Evolutionary conservation across 208 protist genomes (phyloP).

Genomic region (Borovskyia barvae): DNA sequence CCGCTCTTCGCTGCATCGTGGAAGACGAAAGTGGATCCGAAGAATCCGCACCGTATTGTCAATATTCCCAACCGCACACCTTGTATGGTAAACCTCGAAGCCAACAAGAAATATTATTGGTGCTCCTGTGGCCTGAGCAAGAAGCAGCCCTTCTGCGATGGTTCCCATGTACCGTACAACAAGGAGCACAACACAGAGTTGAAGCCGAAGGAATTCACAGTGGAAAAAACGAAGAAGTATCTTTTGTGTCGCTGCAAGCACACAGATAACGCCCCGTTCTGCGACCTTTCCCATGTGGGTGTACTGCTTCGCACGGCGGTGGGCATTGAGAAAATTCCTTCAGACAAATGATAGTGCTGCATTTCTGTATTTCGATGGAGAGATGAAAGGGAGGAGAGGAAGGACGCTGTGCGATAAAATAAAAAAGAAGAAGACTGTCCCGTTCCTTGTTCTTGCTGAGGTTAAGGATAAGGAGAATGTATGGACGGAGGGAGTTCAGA

Average conservation of each 20-base stretch:
- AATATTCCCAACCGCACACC: slow-evolving; percentile 48
- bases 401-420: too few species aligned
- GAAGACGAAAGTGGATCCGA: slow-evolving; percentile 75
- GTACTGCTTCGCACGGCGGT: slow-evolving; percentile 61
- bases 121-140: slow-evolving; percentile 75
- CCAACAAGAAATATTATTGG: slow-evolving; percentile 81
- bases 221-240: slow-evolving; percentile 47
- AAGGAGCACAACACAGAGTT: slow-evolving; percentile 62
- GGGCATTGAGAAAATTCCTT: slow-evolving; percentile 44
- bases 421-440: too few species aligned
- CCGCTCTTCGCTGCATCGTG: slow-evolving; percentile 46
- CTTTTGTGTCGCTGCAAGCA: slow-evolving; percentile 80
- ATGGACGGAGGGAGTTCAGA: too few species aligned
- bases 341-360: neutral
- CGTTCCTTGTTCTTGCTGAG: neutral
- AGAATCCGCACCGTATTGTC: slow-evolving; percentile 45
- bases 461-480: neutral
- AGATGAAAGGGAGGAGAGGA: slow-evolving; percentile 3
- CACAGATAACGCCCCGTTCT: slow-evolving; percentile 56
- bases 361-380: too few species aligned
- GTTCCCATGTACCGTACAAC: slow-evolving; percentile 61
- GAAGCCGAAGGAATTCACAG: slow-evolving; percentile 61
- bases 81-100: slow-evolving; percentile 44
- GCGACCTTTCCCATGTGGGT: slow-evolving; percentile 73
- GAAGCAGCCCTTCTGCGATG: slow-evolving; percentile 85